Evolutionary conservation across 441 rosid genomes (phyloP), one percentile per base, ranked within the genome.

Genomic region (Isatis lusitanica): DNA sequence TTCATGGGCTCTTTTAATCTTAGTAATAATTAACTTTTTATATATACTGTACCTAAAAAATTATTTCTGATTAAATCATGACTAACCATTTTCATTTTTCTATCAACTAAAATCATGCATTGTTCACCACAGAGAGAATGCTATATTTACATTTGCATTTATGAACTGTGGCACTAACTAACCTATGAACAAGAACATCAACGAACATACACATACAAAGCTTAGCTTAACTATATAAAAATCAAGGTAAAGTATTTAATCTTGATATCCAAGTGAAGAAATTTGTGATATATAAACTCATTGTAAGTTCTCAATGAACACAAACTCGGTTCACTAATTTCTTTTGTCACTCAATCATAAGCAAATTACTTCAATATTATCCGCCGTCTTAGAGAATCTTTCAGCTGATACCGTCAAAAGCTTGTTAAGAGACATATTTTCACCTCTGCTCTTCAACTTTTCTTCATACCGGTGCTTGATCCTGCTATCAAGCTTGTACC

Each of bases 381-480:
- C 71, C 16, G 60, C 62, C 0, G 67, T 63, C 76, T 69, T 80
- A 9, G 85, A 75, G 73, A 85, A 92, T 77, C 82, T 84, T 60
- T 80, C 85, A 9, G 85, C 78, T 30, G 93, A 86, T 7, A 88
- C 86, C 31, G 82, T 84, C 66, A 90, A 79, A 38, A 90, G 86
- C 85, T 88, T 92, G 81, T 87, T 90, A 58, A 90, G 83, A 38
- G 92, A 87, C 91, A 92, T 83, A 35, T 86, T 83, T 61, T 84
- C 87, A 26, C 94, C 96, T 70, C 73, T 57, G 74, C 82, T 84
- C 78, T 80, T 81, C 78, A 75, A 82, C 66, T 78, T 90, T 55
- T 68, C 89, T 84, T 90, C 90, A 17, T 85, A 92, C 76, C 94
- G 71, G 73, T 79, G 91, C 75, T 90, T 90, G 72, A 92, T 90